Percentiles rank a stretch among this genome's conserved stretches.
phyloP scores from a whole-genome alignment of 805 yeast species.

The Kodamaea sagamina region DNA sequence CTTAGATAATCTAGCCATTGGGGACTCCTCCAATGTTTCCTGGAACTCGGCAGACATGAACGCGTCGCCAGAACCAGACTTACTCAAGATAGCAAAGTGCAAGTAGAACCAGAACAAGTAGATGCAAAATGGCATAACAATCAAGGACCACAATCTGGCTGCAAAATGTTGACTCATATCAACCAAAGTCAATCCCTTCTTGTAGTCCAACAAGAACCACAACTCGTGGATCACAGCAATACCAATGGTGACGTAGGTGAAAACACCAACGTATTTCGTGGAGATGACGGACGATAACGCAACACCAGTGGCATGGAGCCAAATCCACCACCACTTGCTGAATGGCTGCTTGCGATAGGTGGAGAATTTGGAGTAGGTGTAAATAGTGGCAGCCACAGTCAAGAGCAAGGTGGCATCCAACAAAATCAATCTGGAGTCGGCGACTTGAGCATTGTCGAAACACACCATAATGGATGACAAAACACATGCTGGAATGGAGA shows the following conservation, averaged over 20 bases:
- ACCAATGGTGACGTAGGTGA: conserved; percentile 88
- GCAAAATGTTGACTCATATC: conserved; percentile 67
- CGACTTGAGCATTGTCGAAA: conserved; percentile 86
- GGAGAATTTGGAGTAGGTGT: conserved; percentile 76
- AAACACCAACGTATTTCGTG: conserved; percentile 93
- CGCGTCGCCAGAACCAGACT: conserved; percentile 93
- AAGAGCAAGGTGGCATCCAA: conserved; percentile 87
- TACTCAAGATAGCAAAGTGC: conserved; percentile 78
- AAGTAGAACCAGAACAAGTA: conserved; percentile 89
- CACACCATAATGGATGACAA: conserved; percentile 75
- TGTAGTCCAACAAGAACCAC: conserved; percentile 81
- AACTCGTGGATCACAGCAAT: conserved; percentile 80
- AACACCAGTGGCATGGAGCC: conserved; percentile 84
- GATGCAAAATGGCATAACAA: conserved; percentile 77
- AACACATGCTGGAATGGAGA: conserved; percentile 75
- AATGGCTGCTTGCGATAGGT: conserved; percentile 67
- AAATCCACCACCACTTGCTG: conserved; percentile 74
- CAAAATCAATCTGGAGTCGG: conserved; percentile 86
- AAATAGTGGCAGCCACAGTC: conserved; percentile 79
- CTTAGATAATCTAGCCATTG: conserved; percentile 68
- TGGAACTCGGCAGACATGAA: conserved; percentile 97
- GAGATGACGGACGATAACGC: conserved; percentile 89
- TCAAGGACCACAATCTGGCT: conserved; percentile 69
- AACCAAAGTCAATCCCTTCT: conserved; percentile 60
- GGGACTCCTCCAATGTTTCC: conserved; percentile 84